Evolutionary conservation across 495 filamentous ascomycete species (phyloP), one percentile per base, ranked within the genome.

Genomic region (Monascus purpureus): DNA sequence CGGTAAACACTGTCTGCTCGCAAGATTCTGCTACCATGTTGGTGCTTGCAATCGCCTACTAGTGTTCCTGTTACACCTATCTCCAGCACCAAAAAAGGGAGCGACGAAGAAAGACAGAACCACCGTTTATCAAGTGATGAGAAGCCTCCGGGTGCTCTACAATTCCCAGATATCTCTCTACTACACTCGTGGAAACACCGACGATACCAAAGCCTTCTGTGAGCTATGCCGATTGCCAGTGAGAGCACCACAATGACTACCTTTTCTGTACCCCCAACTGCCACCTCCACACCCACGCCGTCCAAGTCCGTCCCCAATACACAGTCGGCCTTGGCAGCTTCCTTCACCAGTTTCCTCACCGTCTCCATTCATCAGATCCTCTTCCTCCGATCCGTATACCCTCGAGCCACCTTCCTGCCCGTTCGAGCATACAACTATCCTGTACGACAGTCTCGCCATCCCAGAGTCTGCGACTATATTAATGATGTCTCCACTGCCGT

Each of bases 331-430:
- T 47, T 65, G 46, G 57, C 61, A 33, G 59, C 61, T 31, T 61
- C 61, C 22, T 65, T 65, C 44, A 65, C 61, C 42, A 65, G 73
- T 50, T 95, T 96, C 62, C 77, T 97, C 28, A 82, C 73, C 35
- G 76, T 90, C 25, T 77, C 82, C 41, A 81, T 88, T 49, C 90
- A 97, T 63, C 90, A 88, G 44, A 82, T 96, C 49, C 75, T 97
- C 39, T 92, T 82, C 60, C 73, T 87, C 40, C 80, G 90, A 36
- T 52, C 55, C 38, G 73, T 96, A 50, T 97, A 97, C 52, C 86
- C 88, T 0, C 55, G 61, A 31, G 52, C 68, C 15, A 81, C 85
- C 28, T 96, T 96, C 59, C 67, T 92, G 35, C 70, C 75, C 22
- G 75, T 79, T 13, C 75, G 78, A 38, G 82, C 79, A 26, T 95